phyloP scores from a whole-genome alignment of 352 stramenopile genomes.

The Globisporangium canariense region DNA sequence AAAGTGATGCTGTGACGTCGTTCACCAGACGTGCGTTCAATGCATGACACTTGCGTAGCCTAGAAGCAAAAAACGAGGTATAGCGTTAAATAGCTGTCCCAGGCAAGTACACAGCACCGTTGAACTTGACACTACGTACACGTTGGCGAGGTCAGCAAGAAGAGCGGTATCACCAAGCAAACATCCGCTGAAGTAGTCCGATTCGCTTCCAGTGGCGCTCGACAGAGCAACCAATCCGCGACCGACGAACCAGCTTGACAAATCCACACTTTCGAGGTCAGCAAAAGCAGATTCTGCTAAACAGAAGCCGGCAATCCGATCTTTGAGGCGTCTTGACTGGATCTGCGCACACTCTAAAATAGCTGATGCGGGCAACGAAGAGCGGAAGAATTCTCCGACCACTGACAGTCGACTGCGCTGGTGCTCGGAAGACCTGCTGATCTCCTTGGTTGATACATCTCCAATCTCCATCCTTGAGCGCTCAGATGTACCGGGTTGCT shows the following conservation, averaged over 20 bases:
- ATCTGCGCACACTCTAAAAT: conserved; percentile 28
- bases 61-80: background rate
- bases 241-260: conserved; percentile 37
- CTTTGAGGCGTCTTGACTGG: conserved; percentile 32
- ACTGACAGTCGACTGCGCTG: background rate
- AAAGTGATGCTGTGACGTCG: conserved; percentile 9
- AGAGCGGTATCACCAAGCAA: conserved; percentile 16
- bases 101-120: background rate
- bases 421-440: background rate
- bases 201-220: conserved; percentile 15
- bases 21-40: conserved; percentile 4
- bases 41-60: conserved; percentile 9
- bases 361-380: conserved; percentile 14
- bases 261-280: conserved; percentile 17
- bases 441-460: background rate
- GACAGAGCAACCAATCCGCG: conserved; percentile 29
- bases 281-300: conserved; percentile 26
- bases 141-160: conserved; percentile 11
- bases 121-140: conserved; percentile 16
- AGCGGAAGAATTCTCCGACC: conserved; percentile 36
- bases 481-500: background rate
- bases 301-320: conserved; percentile 30
- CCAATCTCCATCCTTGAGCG: background rate
- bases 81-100: background rate
- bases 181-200: conserved; percentile 18